Base-by-base conservation (phyloP, 1,139 yeast genomes). In the Debaryomyces coudertii region DNA sequence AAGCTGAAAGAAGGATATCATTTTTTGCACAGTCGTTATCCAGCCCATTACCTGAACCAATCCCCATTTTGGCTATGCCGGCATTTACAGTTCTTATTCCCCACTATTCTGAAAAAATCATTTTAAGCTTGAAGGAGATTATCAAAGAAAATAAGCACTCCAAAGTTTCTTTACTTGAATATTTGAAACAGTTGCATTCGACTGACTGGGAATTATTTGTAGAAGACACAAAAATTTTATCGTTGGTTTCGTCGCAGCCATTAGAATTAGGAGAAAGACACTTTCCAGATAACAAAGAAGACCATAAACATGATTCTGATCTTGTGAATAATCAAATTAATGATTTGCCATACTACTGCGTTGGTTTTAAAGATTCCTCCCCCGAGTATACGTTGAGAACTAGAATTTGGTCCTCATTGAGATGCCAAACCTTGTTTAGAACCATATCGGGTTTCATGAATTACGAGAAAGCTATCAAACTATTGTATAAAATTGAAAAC, bases 371-470 rank as follows among this genome's bases (percentile, higher is more conserved):
- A 53, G 67, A 76, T 35, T 81, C 82, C 1, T 71, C 82, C 0
- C 83, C 83, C 0, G 82, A 77, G 44, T 78, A 76, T 53, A 69
- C 77, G 18, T 56, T 79, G 46, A 63, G 84, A 54, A 79, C 84
- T 1, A 58, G 84, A 52, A 72, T 80, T 14, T 80, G 85, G 84
- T 83, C 84, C 1, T 79, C 83, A 0, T 62, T 80, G 43, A 65
- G 84, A 53, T 69, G 81, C 2, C 85, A 80, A 55, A 80, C 85
- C 0, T 62, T 79, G 18, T 79, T 75, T 51, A 66, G 84, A 43
- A 80, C 84, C 1, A 69, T 80, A 14, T 70, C 82, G 1, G 84
- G 84, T 1, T 80, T 80, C 51, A 79, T 79, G 83, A 79, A 79
- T 53, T 79, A 79, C 53, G 72, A 80, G 7, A 61, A 79, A 15